phyloP scores from a whole-genome alignment of 257 asterid species.

The Lithospermum erythrorhizon region DNA sequence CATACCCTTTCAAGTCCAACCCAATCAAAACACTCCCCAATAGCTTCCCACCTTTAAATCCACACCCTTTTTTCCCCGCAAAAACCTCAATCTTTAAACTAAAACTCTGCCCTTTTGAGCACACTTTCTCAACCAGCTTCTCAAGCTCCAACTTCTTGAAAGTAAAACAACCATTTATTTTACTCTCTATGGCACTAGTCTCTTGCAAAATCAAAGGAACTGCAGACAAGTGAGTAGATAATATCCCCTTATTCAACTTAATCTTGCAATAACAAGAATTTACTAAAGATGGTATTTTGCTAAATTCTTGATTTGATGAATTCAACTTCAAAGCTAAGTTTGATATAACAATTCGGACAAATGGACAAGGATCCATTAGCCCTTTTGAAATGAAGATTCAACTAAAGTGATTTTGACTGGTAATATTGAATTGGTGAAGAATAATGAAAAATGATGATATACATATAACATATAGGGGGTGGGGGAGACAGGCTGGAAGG shows the following conservation, averaged over 20 bases:
- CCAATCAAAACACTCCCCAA: conserved; percentile 45
- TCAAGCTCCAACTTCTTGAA: conserved; percentile 56
- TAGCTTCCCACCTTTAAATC: conserved; percentile 31
- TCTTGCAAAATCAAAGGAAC: conserved; percentile 27
- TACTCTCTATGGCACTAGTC: conserved; percentile 36
- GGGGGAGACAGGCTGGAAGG: not conserved
- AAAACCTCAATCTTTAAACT: conserved; percentile 46
- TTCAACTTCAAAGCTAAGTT: conserved; percentile 41
- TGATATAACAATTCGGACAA: conserved; percentile 55
- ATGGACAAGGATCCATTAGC: conserved; percentile 92
- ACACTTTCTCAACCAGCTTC: conserved; percentile 33
- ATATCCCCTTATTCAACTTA: conserved; percentile 43
- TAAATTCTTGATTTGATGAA: conserved; percentile 1
- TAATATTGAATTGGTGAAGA: not conserved
- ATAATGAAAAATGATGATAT: not conserved
- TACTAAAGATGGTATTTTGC: conserved; percentile 1
- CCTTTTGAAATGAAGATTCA: conserved; percentile 1
- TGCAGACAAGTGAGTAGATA: conserved; percentile 36
- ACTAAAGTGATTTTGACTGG: not conserved
- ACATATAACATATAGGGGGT: not conserved
- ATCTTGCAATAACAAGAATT: conserved; percentile 42
- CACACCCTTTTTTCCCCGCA: conserved; percentile 21
- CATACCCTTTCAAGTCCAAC: conserved; percentile 53
- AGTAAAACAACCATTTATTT: conserved; percentile 44
- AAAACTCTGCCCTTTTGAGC: conserved; percentile 2